These are phyloP conservation scores for Didymella keratinophila DNA, from an alignment of 2,329 filamentous ascomycete genomes.

Conservation along the genomic window DNA sequence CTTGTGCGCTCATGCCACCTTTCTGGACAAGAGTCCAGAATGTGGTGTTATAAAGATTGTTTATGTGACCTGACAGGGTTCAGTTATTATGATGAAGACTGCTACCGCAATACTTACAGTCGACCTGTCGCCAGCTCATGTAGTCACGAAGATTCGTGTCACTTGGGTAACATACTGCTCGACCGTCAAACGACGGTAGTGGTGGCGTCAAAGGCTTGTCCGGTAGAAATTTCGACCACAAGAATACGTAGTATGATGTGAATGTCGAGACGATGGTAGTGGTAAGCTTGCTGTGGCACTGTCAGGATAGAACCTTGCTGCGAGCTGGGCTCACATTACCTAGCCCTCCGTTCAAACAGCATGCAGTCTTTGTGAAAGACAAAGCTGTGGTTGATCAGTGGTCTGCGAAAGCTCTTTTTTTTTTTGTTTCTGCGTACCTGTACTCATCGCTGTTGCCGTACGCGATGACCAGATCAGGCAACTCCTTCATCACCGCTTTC, in stretches of 20 bases:
- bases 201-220: conserved; percentile 74
- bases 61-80: conserved; percentile 77
- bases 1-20: conserved; percentile 76
- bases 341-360: conserved; percentile 85
- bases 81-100: neutral
- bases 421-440: conserved; percentile 61
- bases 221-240: conserved; percentile 80
- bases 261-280: conserved; percentile 93
- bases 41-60: conserved; percentile 97
- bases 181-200: conserved; percentile 89
- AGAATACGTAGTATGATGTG: conserved; percentile 85
- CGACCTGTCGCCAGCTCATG: conserved; percentile 94
- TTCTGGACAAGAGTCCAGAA: conserved; percentile 89
- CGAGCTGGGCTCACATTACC: conserved; percentile 57
- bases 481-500: conserved; percentile 79
- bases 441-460: conserved; percentile 97
- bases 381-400: conserved; percentile 68
- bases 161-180: conserved; percentile 88
- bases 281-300: conserved; percentile 76
- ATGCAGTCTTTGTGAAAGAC: conserved; percentile 83
- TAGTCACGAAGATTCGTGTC: conserved; percentile 88
- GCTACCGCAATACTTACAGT: conserved; percentile 68
- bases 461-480: conserved; percentile 84
- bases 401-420: neutral
- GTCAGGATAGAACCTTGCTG: neutral